Conservation (phyloP, 805 yeast species). For the Saccharomycopsis sp. region DNA sequence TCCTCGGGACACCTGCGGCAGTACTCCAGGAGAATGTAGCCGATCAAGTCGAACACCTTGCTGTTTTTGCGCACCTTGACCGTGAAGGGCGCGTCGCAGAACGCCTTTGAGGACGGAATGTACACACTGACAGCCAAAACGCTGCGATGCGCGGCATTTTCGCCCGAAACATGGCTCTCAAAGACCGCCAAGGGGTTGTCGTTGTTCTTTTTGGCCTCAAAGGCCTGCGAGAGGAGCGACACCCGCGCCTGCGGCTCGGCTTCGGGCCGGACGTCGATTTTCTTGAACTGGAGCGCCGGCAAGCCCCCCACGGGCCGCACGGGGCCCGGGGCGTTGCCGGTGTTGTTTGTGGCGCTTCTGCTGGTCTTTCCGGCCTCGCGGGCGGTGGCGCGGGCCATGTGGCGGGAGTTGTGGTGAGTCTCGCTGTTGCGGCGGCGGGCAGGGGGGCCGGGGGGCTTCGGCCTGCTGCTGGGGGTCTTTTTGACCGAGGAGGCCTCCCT, state of each 20-base stretch:
- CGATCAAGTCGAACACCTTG: slow-evolving; percentile 49
- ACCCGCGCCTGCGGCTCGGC: not conserved
- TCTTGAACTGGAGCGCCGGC: slow-evolving; percentile 4
- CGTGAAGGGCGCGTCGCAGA: slow-evolving; percentile 17
- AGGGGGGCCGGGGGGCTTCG: not conserved
- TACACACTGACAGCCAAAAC: slow-evolving; percentile 21
- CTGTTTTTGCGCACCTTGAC: slow-evolving; percentile 31
- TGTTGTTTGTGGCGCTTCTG: not conserved
- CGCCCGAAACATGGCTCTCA: slow-evolving; percentile 13
- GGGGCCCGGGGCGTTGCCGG: no score
- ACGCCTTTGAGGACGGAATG: slow-evolving; percentile 24
- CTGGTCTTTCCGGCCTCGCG: not conserved
- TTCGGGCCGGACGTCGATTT: not conserved
- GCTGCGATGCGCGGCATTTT: slow-evolving; percentile 10
- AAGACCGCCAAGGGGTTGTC: slow-evolving; percentile 11
- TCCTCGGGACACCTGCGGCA: slow-evolving; percentile 12
- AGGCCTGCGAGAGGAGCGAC: slow-evolving; percentile 10
- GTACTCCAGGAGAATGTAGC: slow-evolving; percentile 37
- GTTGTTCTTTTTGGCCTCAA: slow-evolving; percentile 10
- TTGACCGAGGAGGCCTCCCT: not conserved
- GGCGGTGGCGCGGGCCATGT: not conserved
- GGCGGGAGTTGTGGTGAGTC: not conserved
- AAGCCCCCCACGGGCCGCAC: no score
- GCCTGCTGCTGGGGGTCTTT: slow-evolving; percentile 10
- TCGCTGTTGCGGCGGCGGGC: not conserved